A percentile compares a stretch with the other conserved stretches of the same genome.
These are phyloP conservation scores for Murraya koenigii DNA, from an alignment of 345 rosid species.

Conservation along the genomic window DNA sequence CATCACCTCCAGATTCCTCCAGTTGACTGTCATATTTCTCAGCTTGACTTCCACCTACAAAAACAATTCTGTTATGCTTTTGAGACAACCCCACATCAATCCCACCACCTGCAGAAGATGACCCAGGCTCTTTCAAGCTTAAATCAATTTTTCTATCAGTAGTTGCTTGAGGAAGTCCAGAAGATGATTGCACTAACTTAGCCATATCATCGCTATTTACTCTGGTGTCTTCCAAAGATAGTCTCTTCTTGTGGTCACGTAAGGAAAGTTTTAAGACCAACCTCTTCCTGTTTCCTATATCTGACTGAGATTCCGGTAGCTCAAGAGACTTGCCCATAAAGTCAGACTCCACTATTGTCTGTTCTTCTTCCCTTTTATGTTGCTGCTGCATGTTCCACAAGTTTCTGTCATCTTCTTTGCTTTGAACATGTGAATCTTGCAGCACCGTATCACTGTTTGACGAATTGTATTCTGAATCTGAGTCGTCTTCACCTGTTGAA, in stretches of 20 bases:
- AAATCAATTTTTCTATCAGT: constrained; percentile 23
- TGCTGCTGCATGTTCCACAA: constrained; percentile 33
- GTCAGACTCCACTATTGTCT: constrained; percentile 15
- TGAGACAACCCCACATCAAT: constrained; percentile 27
- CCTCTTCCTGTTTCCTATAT: constrained; percentile 57
- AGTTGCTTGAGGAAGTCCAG: constrained; percentile 33
- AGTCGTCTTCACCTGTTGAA: constrained; percentile 59
- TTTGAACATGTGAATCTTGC: constrained; percentile 31
- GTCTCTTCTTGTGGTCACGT: constrained; percentile 54
- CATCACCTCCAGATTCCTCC: constrained; percentile 38
- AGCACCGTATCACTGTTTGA: constrained; percentile 50
- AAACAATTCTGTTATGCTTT: constrained; percentile 30
- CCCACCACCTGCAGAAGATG: constrained; percentile 41
- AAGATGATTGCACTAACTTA: constrained; percentile 37
- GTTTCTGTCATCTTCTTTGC: constrained; percentile 43
- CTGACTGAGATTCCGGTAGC: constrained; percentile 43
- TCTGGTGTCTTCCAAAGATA: constrained; percentile 36
- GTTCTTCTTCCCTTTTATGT: constrained; percentile 25
- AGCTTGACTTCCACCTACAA: constrained; percentile 28
- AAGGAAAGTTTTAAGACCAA: constrained; percentile 74
- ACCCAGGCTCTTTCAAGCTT: constrained; percentile 34
- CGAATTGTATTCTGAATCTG: constrained; percentile 48
- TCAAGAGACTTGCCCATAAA: constrained; percentile 33
- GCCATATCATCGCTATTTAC: constrained; percentile 27
- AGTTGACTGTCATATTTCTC: constrained; percentile 24